phyloP scores from a whole-genome alignment of 495 filamentous ascomycete genomes.

The Neurospora sp. region DNA sequence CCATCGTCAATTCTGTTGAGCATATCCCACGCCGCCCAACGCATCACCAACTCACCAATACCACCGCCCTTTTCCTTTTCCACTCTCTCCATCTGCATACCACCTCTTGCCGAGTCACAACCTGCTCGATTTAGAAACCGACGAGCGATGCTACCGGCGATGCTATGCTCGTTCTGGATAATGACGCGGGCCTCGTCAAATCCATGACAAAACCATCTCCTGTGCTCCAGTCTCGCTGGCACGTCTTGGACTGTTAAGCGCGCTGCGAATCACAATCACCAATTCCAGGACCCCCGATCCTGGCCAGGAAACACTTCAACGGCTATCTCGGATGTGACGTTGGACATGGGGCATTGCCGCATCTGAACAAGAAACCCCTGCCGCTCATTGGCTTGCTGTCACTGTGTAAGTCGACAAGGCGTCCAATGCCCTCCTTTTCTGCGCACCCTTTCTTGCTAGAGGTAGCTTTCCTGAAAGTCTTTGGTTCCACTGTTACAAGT shows the following conservation, averaged over 20 bases:
- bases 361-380: not conserved
- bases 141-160: not conserved
- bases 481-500: not conserved
- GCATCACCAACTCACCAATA: not conserved
- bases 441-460: not conserved
- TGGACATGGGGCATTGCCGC: slow-evolving; percentile 1
- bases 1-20: not conserved
- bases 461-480: not conserved
- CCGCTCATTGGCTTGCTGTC: not conserved
- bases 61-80: not conserved
- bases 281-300: not conserved
- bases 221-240: not conserved
- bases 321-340: not conserved
- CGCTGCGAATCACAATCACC: not conserved
- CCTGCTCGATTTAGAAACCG: not conserved
- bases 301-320: not conserved
- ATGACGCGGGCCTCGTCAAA: not conserved
- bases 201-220: not conserved
- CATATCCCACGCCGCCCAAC: not conserved
- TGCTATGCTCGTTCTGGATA: not conserved
- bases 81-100: not conserved
- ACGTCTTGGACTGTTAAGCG: not conserved
- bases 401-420: not conserved
- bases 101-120: not conserved
- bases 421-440: not conserved